phyloP scores from a whole-genome alignment of 1,284 basidiomycete genomes.

The Rhodotorula sp. region DNA sequence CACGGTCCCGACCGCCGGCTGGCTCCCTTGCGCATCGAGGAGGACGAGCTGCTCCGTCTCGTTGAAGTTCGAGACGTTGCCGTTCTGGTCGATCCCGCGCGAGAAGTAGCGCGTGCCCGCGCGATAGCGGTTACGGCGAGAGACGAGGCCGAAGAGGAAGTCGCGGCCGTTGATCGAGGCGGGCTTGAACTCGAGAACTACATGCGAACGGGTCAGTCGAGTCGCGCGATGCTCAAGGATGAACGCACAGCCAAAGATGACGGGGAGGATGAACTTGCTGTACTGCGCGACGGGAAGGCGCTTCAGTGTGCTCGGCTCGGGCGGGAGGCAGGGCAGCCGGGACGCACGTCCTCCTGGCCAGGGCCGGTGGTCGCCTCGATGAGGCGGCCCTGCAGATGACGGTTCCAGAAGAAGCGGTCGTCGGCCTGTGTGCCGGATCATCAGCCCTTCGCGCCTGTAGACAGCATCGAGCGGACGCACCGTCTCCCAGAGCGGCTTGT shows the following conservation, averaged over 20 bases:
- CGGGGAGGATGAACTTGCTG: slow-evolving; percentile 83
- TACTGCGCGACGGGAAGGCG: slow-evolving; percentile 58
- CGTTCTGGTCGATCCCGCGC: slow-evolving; percentile 77
- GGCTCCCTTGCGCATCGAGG: slow-evolving; percentile 54
- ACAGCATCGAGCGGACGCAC: slow-evolving; percentile 55
- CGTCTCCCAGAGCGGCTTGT: slow-evolving; percentile 64
- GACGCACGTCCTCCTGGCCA: slow-evolving; percentile 63
- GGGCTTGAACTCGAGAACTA: slow-evolving; percentile 85
- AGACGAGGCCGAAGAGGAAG: slow-evolving; percentile 84
- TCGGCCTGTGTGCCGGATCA: slow-evolving; percentile 65
- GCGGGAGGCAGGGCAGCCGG: background rate
- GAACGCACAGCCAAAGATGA: slow-evolving; percentile 82
- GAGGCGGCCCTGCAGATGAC: slow-evolving; percentile 71
- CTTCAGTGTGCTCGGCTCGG: background rate
- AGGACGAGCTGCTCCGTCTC: slow-evolving; percentile 73
- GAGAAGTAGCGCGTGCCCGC: slow-evolving; percentile 97
- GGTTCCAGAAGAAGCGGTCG: slow-evolving; percentile 99
- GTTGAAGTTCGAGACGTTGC: slow-evolving; percentile 57
- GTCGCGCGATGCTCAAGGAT: too few relatives aligned
- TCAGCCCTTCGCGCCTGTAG: background rate
- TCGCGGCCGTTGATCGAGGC: slow-evolving; percentile 75
- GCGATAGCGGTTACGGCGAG: slow-evolving; percentile 87
- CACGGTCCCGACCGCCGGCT: slow-evolving; percentile 50
- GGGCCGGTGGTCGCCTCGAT: slow-evolving; percentile 64
- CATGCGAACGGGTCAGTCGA: background rate